Evolutionary conservation across 768 basidiomycete genomes (phyloP).

Genomic region (Glaciozyma martinii): DNA sequence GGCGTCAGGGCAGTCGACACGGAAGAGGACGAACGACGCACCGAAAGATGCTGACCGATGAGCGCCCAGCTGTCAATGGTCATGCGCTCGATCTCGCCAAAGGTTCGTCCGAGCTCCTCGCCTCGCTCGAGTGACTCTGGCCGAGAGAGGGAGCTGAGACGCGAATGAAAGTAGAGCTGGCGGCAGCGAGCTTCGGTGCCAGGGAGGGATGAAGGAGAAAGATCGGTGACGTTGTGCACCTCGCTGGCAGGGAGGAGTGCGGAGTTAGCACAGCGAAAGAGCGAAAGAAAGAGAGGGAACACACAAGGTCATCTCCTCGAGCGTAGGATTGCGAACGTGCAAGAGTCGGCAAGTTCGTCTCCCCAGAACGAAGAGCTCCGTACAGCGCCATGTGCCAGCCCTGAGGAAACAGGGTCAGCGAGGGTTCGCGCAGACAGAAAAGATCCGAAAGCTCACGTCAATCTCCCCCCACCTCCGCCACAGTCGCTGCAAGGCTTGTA

Average conservation of each 20-base stretch:
- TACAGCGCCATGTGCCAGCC: conserved; percentile 10
- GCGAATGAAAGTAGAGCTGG: conserved; percentile 14
- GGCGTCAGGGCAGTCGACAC: not conserved
- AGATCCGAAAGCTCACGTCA: not conserved
- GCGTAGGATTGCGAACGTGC: conserved; percentile 13
- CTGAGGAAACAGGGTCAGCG: not conserved
- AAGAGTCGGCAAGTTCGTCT: conserved; percentile 10
- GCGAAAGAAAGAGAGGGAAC: not conserved
- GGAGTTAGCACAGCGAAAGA: not conserved
- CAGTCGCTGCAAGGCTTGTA: not conserved
- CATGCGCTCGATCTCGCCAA: conserved; percentile 4
- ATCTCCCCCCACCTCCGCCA: not conserved
- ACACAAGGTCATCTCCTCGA: conserved; percentile 7
- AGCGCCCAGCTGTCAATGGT: conserved; percentile 10
- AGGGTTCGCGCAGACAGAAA: not conserved
- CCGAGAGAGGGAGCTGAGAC: conserved; percentile 6
- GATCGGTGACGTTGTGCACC: not conserved
- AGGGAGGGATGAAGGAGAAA: not conserved
- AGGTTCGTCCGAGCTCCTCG: conserved; percentile 5
- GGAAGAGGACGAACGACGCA: not conserved
- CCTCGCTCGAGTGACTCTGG: conserved; percentile 9
- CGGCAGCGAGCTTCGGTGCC: conserved; percentile 4
- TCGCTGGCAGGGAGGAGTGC: not conserved
- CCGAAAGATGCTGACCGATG: not conserved
- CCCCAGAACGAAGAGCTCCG: conserved; percentile 7